A percentile compares a stretch with the other conserved stretches of the same genome.
Evolutionary conservation across 2,329 filamentous ascomycete genomes (phyloP).

Genomic region (Xylariaceae sp.): DNA sequence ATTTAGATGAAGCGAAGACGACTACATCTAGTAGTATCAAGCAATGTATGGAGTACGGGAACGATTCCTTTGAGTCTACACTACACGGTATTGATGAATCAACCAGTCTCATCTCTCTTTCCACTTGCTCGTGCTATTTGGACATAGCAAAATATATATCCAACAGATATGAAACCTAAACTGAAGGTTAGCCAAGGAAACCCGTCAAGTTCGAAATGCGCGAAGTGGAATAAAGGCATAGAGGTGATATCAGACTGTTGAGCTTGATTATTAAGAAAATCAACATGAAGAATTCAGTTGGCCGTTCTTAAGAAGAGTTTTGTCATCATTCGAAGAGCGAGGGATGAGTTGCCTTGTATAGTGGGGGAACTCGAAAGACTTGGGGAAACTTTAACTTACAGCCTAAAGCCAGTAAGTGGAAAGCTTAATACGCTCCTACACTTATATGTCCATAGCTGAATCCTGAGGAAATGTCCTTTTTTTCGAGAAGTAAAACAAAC

Average conservation of each 20-base stretch:
- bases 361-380: too few species aligned
- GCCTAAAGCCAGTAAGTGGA: conserved; percentile 6
- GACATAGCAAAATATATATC: background rate
- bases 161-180: background rate
- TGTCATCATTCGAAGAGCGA: conserved; percentile 55
- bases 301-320: conserved; percentile 67
- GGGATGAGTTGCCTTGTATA: too few species aligned
- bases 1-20: background rate
- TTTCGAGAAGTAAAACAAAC: too few species aligned
- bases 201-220: background rate
- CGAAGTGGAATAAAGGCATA: conserved; percentile 4
- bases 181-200: conserved; percentile 4
- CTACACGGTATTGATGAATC: too few species aligned
- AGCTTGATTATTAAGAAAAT: conserved; percentile 64
- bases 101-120: too few species aligned
- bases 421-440: too few species aligned
- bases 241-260: conserved; percentile 62
- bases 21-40: background rate
- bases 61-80: too few species aligned
- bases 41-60: too few species aligned
- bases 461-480: too few species aligned
- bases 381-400: background rate
- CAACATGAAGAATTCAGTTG: conserved; percentile 67
- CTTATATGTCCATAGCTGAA: too few species aligned
- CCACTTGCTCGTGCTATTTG: background rate